Percentiles rank a stretch among this genome's conserved stretches.
Conservation (phyloP, 1,284 basidiomycete genomes). For the Leccinum fallax region DNA sequence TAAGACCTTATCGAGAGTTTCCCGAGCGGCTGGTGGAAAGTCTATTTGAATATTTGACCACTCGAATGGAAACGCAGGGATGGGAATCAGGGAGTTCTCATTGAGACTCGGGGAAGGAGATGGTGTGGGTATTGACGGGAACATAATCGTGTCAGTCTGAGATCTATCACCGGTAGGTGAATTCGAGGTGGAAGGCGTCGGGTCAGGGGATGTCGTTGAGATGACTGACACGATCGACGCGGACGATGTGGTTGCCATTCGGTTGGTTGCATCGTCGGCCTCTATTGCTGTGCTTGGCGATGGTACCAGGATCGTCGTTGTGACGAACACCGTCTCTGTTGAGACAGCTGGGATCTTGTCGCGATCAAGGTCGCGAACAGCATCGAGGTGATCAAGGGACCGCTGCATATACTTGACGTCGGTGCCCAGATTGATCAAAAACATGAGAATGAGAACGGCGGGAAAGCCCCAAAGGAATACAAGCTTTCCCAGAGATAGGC, state of each 20-base stretch:
- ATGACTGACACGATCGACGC: constrained; percentile 6
- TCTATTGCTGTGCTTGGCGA: constrained; percentile 5
- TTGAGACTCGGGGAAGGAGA: constrained; percentile 13
- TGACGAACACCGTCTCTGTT: constrained; percentile 33
- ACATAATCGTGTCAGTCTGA: constrained; percentile 10
- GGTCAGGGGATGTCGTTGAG: constrained; percentile 6
- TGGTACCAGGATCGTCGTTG: constrained; percentile 36
- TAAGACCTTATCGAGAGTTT: constrained; percentile 37
- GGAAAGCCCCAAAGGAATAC: constrained; percentile 34
- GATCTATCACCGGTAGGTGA: constrained; percentile 11
- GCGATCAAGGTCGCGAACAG: constrained; percentile 27
- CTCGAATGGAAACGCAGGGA: constrained; percentile 25
- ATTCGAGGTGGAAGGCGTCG: constrained; percentile 4
- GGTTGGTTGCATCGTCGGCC: constrained; percentile 5
- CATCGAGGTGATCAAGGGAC: constrained; percentile 37
- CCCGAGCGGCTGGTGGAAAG: constrained; percentile 27
- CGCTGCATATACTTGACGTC: constrained; percentile 42
- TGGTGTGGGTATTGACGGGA: constrained; percentile 18
- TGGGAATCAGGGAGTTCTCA: constrained; percentile 22
- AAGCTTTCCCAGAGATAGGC: constrained; percentile 33
- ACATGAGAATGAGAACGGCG: constrained; percentile 37
- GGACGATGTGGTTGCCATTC: constrained; percentile 2
- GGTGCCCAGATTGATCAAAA: constrained; percentile 36
- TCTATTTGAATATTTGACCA: constrained; percentile 31
- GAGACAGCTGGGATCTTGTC: constrained; percentile 9